A percentile compares a stretch with the other conserved stretches of the same genome.
Evolutionary conservation across 805 yeast genomes (phyloP).

Genomic region (Saccharomycopsis sp.): DNA sequence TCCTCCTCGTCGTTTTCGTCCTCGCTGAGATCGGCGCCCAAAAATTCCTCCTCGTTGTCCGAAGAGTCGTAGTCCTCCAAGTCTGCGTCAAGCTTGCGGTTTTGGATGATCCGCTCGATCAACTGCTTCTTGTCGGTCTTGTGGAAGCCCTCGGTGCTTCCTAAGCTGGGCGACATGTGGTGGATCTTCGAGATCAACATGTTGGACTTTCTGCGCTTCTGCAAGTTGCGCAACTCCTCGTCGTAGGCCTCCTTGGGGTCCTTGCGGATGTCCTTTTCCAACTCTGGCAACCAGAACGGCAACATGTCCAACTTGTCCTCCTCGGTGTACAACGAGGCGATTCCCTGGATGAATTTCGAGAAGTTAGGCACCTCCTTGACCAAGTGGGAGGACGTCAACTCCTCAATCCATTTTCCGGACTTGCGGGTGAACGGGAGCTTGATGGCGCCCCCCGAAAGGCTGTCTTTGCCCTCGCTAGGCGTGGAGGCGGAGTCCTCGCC

Average conservation of each 20-base stretch:
- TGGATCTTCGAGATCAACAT: conserved; percentile 32
- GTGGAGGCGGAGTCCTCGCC: conserved; percentile 26
- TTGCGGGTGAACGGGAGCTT: conserved; percentile 40
- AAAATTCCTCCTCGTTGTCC: conserved; percentile 37
- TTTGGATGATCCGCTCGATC: neutral
- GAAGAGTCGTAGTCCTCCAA: conserved; percentile 55
- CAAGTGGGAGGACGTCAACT: conserved; percentile 71
- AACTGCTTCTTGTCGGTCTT: conserved; percentile 3
- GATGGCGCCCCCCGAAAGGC: conserved; percentile 30
- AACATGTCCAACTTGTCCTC: conserved; percentile 83
- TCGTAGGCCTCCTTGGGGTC: conserved; percentile 76
- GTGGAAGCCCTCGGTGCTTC: conserved; percentile 8
- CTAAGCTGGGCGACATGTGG: conserved; percentile 24
- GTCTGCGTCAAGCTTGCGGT: conserved; percentile 32
- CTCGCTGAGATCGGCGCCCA: conserved; percentile 40
- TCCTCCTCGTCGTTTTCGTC: conserved; percentile 26
- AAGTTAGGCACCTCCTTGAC: conserved; percentile 90
- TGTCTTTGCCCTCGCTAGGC: conserved; percentile 25
- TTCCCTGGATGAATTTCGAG: conserved; percentile 89
- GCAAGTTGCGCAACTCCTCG: conserved; percentile 50
- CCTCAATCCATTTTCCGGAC: conserved; percentile 74
- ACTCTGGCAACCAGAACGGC: conserved; percentile 93
- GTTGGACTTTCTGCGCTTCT: conserved; percentile 37
- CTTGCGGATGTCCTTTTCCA: conserved; percentile 69
- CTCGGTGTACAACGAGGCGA: conserved; percentile 79